Conservation (phyloP, 1,139 yeast species). For the Scheffersomyces titani region DNA sequence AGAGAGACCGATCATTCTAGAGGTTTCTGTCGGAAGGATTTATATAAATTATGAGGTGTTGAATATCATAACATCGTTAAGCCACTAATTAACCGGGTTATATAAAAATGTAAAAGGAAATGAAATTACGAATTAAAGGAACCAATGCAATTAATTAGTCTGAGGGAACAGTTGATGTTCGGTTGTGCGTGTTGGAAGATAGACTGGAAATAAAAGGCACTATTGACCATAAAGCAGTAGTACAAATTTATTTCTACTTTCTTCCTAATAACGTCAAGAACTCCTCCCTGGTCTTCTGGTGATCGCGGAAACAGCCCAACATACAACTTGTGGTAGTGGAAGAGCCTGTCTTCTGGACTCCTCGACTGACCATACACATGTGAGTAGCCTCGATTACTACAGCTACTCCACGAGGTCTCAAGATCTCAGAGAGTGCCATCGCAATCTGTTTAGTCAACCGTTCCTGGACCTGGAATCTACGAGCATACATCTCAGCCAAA, state of each 20-base stretch:
- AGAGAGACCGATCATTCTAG: neutral
- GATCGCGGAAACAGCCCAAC: conserved; percentile 92
- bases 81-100: conserved; percentile 8
- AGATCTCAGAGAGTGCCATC: conserved; percentile 87
- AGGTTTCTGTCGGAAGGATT: neutral
- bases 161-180: conserved; percentile 19
- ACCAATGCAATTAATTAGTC: conserved; percentile 8
- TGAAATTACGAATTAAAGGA: conserved; percentile 1
- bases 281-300: conserved; percentile 95
- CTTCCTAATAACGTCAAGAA: conserved; percentile 80
- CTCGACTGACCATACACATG: conserved; percentile 99
- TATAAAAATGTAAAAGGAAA: conserved; percentile 3
- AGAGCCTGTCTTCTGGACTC: conserved; percentile 94
- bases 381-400: conserved; percentile 97
- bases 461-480: conserved; percentile 96
- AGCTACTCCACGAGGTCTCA: conserved; percentile 95
- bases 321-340: conserved; percentile 94
- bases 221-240: neutral
- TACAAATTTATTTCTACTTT: conserved; percentile 18
- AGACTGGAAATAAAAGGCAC: neutral
- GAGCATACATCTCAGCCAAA: conserved; percentile 93
- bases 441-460: conserved; percentile 96
- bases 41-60: conserved; percentile 26
- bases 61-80: conserved; percentile 43
- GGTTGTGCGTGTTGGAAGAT: neutral